A percentile compares a stretch with the other conserved stretches of the same genome.
phyloP scores from a whole-genome alignment of 2,329 filamentous ascomycete genomes.

The Stagonosporopsis tanaceti region DNA sequence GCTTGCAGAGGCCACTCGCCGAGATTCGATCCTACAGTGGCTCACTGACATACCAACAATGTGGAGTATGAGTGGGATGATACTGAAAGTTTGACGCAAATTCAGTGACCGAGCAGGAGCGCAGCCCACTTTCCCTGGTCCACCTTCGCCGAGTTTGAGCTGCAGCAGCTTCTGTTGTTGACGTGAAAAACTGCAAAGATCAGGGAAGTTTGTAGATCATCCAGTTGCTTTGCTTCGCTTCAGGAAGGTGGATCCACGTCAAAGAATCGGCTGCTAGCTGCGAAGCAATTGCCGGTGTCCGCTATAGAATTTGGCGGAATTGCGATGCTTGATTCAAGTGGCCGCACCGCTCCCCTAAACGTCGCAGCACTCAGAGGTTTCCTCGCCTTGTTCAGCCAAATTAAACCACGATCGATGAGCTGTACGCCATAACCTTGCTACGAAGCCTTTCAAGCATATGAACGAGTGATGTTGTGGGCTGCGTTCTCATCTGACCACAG shows the following conservation, averaged over 20 bases:
- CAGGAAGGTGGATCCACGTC: constrained; percentile 8
- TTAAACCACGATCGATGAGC: not conserved
- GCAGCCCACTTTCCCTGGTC: not conserved
- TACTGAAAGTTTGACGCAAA: not conserved
- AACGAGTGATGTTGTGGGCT: not conserved
- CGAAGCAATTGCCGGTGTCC: constrained; percentile 9
- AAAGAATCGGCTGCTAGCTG: constrained; percentile 1
- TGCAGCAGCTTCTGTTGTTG: constrained; percentile 1
- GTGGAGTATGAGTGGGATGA: not conserved
- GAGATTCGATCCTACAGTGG: not conserved
- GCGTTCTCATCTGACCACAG: not conserved
- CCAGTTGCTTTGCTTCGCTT: constrained; percentile 3
- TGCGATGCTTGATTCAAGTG: not conserved
- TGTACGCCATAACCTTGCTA: not conserved
- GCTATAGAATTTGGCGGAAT: not conserved
- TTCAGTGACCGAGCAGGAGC: not conserved
- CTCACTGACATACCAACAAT: not conserved
- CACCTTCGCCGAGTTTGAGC: constrained; percentile 1
- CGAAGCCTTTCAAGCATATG: not conserved
- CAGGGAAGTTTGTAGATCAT: constrained; percentile 8
- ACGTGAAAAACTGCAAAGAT: constrained; percentile 1
- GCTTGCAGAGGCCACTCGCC: not conserved
- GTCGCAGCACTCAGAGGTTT: not conserved
- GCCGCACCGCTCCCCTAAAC: constrained; percentile 1
- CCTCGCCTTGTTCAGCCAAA: not conserved